Evolutionary conservation across 225 moss, liverwort and hornwort genomes (phyloP).

Genomic region (Rhytidiadelphus loreus): DNA sequence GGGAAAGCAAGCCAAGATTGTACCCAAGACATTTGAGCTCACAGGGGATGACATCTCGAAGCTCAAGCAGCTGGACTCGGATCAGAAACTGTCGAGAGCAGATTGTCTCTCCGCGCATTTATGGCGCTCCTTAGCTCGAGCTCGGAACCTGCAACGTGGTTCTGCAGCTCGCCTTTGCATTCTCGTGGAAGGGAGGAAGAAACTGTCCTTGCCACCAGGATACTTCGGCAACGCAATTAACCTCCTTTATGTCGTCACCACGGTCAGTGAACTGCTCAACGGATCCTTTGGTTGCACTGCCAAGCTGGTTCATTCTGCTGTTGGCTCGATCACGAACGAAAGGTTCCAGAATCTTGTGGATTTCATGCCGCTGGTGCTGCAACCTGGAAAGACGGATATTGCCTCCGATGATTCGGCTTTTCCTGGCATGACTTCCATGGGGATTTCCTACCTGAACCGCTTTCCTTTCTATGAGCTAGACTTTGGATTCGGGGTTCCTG

Average conservation of each 20-base stretch:
- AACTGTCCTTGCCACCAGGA: constrained; percentile 3
- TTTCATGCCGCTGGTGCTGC: neutral
- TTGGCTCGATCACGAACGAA: neutral
- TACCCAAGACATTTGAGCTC: neutral
- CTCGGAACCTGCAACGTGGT: neutral
- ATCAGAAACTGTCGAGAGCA: constrained; percentile 5
- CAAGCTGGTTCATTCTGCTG: neutral
- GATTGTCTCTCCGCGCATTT: constrained; percentile 26
- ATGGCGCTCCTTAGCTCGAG: constrained; percentile 10
- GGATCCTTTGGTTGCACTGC: neutral
- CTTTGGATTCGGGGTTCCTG: constrained; percentile 23
- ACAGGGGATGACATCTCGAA: neutral
- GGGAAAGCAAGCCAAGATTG: neutral
- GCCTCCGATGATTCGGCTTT: neutral
- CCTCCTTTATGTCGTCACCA: neutral
- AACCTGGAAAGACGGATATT: neutral
- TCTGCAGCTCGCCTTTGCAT: neutral
- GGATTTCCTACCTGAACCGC: constrained; percentile 1
- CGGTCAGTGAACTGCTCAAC: constrained; percentile 6
- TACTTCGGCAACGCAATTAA: constrained; percentile 28
- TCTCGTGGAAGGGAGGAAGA: constrained; percentile 20
- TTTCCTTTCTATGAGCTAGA: constrained; percentile 34
- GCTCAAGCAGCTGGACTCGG: neutral
- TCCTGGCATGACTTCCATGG: neutral
- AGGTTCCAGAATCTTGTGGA: constrained; percentile 13